Evolutionary conservation across 306 rosid genomes (phyloP).

Genomic region (Corylus avellana): DNA sequence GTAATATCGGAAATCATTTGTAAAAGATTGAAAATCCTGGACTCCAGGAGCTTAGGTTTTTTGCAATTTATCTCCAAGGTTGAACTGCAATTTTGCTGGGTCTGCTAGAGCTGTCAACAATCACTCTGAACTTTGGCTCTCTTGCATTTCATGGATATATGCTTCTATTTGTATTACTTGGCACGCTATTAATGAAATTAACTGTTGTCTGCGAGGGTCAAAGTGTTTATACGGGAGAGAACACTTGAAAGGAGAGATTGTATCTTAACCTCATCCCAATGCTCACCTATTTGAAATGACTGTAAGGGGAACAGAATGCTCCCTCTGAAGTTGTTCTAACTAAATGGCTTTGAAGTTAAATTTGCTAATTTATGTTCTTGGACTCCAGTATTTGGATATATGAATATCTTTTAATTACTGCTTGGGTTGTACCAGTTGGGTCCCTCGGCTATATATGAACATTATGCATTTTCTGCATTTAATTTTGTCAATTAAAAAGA

Average conservation of each 20-base stretch:
- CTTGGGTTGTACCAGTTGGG: not conserved
- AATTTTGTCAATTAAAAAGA: not conserved
- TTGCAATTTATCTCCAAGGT: too few species aligned
- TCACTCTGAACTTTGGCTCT: not conserved
- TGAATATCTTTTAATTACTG: not conserved
- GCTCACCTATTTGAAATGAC: slow-evolving; percentile 3
- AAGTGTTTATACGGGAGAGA: not conserved
- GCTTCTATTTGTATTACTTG: not conserved
- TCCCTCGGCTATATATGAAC: not conserved
- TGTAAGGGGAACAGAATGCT: not conserved
- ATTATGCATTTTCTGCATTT: not conserved
- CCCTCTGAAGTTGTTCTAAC: not conserved
- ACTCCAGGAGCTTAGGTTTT: too few species aligned
- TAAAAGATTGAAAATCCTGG: too few species aligned
- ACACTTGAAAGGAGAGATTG: not conserved
- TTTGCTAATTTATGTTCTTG: not conserved
- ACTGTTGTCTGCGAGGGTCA: not conserved
- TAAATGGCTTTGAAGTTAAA: not conserved
- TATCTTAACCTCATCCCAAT: not conserved
- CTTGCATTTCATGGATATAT: not conserved
- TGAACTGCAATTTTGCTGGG: not conserved
- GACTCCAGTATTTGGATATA: not conserved
- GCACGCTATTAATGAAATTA: not conserved
- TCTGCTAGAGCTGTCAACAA: not conserved
- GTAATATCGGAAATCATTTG: not conserved